These are phyloP conservation scores for Mycocentrospora acerina DNA, from an alignment of 2,329 filamentous ascomycete species.

Conservation along the genomic window DNA sequence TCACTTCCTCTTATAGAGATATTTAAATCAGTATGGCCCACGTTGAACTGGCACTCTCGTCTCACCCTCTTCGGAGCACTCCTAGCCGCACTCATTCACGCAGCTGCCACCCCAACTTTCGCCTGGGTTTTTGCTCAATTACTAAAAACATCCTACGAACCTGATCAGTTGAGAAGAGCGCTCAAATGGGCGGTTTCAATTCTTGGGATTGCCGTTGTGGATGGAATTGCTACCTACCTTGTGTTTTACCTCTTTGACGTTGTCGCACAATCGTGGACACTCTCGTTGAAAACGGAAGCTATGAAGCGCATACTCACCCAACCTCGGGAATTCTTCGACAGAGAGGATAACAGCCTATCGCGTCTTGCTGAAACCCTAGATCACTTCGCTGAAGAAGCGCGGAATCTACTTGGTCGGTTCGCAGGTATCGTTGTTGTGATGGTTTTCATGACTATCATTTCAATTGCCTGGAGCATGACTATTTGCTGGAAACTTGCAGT, in stretches of 20 bases:
- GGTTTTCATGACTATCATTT: conserved; percentile 65
- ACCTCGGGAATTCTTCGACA: conserved; percentile 76
- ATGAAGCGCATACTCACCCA: conserved; percentile 72
- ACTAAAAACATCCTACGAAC: conserved; percentile 66
- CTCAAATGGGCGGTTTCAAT: conserved; percentile 70
- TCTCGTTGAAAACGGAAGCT: conserved; percentile 67
- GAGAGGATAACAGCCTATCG: conserved; percentile 63
- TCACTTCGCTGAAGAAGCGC: conserved; percentile 82
- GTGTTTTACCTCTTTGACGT: conserved; percentile 72
- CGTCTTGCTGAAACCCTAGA: conserved; percentile 73
- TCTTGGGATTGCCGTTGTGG: conserved; percentile 65
- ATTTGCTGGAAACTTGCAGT: conserved; percentile 80
- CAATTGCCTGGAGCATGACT: conserved; percentile 71
- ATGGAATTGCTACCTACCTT: conserved; percentile 65
- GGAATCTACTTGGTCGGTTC: conserved; percentile 78
- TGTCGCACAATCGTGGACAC: conserved; percentile 75
- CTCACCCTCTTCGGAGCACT: conserved; percentile 62
- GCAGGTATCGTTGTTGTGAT: conserved; percentile 69
- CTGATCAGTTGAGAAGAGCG: conserved; percentile 53
- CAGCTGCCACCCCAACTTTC: conserved; percentile 71
- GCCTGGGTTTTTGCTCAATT: conserved; percentile 74
- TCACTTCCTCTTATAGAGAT: conserved; percentile 53
- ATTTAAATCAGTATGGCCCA: conserved; percentile 70
- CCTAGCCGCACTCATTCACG: conserved; percentile 63
- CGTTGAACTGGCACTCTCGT: conserved; percentile 55